Base-by-base conservation (phyloP, 1,284 basidiomycete species). In the Cutaneotrichosporon mucoides region DNA sequence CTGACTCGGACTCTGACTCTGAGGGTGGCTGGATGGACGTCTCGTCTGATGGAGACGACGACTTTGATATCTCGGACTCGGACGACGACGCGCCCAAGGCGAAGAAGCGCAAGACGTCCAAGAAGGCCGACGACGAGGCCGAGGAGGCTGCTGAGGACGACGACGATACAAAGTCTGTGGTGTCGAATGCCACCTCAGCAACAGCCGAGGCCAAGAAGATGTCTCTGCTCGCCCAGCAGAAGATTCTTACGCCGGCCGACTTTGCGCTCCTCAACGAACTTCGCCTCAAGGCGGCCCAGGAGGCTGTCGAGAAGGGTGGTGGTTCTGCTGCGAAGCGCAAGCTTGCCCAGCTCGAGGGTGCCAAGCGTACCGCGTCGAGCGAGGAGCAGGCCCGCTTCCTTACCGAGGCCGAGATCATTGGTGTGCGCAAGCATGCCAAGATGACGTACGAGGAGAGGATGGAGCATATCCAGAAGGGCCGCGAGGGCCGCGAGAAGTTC, bases 201-300 rank as follows among this genome's bases (percentile, higher is more conserved):
- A 59, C 68, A 3, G 72, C 72, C 44, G 78, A 76, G 41, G 65
- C 70, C 56, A 75, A 75, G 67, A 79, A 78, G 65, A 58, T 79
- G 6, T 78, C 77, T 5, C 62, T 76, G 12, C 66, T 79, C 2
- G 78, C 78, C 42, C 75, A 77, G 57, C 76, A 78, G 60, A 79
- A 78, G 91, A 99, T 99, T 71, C 85, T 99, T 40, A 99, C 96
- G 0, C 96, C 96, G 0, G 94, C 94, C 35, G 95, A 99, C 78
- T 99, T 98, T 76, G 90, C 90, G 0, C 81, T 97, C 53, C 84
- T 99, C 57, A 91, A 92, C 69, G 91, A 97, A 69, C 85, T 99
- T 8, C 88, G 89, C 7, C 83, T 92, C 59, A 84, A 90, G 78
- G 89, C 88, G 0, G 90, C 90, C n/a, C 81, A 82, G 16, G 83